Conservation (phyloP, 129 eudicot genomes). For the Centaurea solstitialis region DNA sequence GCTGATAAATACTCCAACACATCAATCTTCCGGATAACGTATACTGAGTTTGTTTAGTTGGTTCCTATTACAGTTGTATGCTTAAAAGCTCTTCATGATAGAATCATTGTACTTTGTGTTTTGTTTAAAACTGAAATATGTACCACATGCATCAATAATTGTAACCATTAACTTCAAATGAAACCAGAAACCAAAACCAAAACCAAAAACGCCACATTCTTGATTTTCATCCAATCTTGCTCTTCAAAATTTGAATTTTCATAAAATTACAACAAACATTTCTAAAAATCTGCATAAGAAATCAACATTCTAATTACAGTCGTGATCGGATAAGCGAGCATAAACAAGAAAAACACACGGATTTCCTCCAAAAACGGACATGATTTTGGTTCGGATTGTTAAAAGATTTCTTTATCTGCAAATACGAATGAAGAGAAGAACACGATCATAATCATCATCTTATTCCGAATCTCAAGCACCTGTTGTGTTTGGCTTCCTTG, state of each 20-base stretch:
- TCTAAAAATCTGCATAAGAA: slow-evolving; percentile 19
- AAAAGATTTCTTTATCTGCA: not conserved
- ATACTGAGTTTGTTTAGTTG: not conserved
- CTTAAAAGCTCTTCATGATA: not conserved
- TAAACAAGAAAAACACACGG: slow-evolving; percentile 20
- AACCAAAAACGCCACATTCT: slow-evolving; percentile 4
- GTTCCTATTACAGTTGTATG: not conserved
- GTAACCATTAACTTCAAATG: slow-evolving; percentile 16
- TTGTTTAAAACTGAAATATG: slow-evolving; percentile 18
- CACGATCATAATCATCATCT: slow-evolving; percentile 31
- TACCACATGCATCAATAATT: slow-evolving; percentile 21
- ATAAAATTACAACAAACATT: slow-evolving; percentile 10
- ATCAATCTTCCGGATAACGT: not conserved
- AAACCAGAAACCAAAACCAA: not conserved
- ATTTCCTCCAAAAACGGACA: slow-evolving; percentile 18
- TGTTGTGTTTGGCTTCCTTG: slow-evolving; percentile 66
- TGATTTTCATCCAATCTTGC: not conserved
- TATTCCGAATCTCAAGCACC: slow-evolving; percentile 70
- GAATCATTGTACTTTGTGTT: slow-evolving; percentile 15
- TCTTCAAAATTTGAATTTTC: slow-evolving; percentile 8
- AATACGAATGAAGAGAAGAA: not conserved
- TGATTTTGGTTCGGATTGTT: slow-evolving; percentile 5
- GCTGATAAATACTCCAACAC: not conserved
- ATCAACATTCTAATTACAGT: slow-evolving; percentile 36
- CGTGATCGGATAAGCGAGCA: slow-evolving; percentile 3